Evolutionary conservation across 2,329 filamentous ascomycete genomes (phyloP).

Genomic region (Calonectria ilicicola): DNA sequence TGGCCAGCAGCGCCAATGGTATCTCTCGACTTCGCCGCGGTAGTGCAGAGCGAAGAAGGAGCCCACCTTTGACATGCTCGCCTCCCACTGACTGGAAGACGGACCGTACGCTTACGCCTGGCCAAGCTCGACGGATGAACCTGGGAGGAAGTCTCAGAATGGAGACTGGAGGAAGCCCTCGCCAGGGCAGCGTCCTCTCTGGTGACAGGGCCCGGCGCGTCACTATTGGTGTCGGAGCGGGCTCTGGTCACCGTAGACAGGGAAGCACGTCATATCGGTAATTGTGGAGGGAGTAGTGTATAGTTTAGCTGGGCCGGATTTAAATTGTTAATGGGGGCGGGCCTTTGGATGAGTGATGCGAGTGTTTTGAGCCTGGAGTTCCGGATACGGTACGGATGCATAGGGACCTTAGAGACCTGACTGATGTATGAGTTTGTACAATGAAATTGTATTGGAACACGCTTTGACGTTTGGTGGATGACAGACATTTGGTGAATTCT

Average conservation of each 20-base stretch:
- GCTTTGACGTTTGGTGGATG: background rate
- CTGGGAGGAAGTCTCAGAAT: constrained; percentile 56
- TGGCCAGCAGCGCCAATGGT: constrained; percentile 65
- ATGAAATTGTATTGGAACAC: constrained; percentile 4
- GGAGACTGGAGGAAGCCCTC: constrained; percentile 44
- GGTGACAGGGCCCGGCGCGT: constrained; percentile 48
- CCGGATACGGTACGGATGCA: constrained; percentile 18
- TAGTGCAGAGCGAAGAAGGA: constrained; percentile 63
- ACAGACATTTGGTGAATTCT: background rate
- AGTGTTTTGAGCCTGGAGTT: constrained; percentile 36
- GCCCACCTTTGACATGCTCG: constrained; percentile 66
- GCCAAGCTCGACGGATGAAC: constrained; percentile 70
- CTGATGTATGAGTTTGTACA: constrained; percentile 20
- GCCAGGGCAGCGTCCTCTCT: constrained; percentile 30
- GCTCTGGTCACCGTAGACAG: constrained; percentile 43
- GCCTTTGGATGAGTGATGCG: constrained; percentile 36
- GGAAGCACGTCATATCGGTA: constrained; percentile 49
- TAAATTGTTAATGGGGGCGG: constrained; percentile 31
- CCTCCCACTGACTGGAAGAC: constrained; percentile 53
- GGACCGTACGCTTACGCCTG: constrained; percentile 60
- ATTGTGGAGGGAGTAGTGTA: constrained; percentile 16
- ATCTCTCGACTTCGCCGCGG: constrained; percentile 66
- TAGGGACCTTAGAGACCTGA: constrained; percentile 4
- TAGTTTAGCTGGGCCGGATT: background rate
- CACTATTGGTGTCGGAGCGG: constrained; percentile 51